phyloP scores from a whole-genome alignment of 257 asterid genomes.

The Solanum phureja region DNA sequence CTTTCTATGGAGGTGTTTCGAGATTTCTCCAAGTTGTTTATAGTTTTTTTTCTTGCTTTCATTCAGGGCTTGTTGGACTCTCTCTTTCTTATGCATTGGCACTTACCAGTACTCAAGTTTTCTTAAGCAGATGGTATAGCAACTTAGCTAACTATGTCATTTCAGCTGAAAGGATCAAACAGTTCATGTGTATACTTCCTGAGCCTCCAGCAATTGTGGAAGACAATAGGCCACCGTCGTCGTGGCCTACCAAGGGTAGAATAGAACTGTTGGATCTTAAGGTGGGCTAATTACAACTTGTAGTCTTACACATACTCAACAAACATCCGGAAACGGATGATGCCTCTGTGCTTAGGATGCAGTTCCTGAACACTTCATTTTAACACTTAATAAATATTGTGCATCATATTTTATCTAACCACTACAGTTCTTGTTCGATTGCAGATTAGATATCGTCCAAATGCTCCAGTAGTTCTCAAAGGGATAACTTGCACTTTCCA shows the following conservation, averaged over 20 bases:
- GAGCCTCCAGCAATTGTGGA: conserved; percentile 57
- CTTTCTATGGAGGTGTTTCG: neutral
- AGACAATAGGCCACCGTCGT: conserved; percentile 39
- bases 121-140: conserved; percentile 51
- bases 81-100: conserved; percentile 71
- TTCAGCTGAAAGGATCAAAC: conserved; percentile 70
- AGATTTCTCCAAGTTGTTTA: neutral
- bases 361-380: neutral
- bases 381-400: neutral
- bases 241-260: conserved; percentile 66
- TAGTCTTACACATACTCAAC: neutral
- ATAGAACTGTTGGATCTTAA: conserved; percentile 47
- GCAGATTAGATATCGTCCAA: conserved; percentile 63
- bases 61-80: conserved; percentile 65
- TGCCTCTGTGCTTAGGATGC: neutral
- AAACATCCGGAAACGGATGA: neutral
- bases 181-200: conserved; percentile 57
- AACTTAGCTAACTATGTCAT: conserved; percentile 46
- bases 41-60: neutral
- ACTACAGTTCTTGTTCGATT: neutral
- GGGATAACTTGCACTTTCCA: conserved; percentile 64
- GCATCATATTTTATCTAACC: neutral
- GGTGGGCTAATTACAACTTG: conserved; percentile 18
- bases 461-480: conserved; percentile 66
- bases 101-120: conserved; percentile 46